A percentile compares a stretch with the other conserved stretches of the same genome.
These are phyloP conservation scores for Paragyromitra xinjiangensis DNA, from an alignment of 495 filamentous ascomycete genomes.

Conservation along the genomic window DNA sequence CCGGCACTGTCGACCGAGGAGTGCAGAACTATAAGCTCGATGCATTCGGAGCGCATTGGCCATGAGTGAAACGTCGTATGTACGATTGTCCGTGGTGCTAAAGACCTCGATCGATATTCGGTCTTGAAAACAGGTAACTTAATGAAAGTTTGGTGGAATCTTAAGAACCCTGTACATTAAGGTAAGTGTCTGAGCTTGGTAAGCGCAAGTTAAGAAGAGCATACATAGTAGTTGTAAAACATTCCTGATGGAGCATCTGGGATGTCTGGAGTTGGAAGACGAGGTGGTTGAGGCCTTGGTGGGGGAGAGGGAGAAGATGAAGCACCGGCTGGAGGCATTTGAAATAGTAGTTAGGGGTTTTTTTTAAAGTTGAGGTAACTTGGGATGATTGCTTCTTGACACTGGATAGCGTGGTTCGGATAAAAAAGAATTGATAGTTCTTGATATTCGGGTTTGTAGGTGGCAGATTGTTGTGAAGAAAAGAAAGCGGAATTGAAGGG, in stretches of 20 bases:
- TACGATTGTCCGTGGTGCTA: slow-evolving; percentile 31
- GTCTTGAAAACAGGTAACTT: slow-evolving; percentile 16
- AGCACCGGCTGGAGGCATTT: slow-evolving; percentile 36
- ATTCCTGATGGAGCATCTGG: slow-evolving; percentile 40
- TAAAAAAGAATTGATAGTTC: neutral
- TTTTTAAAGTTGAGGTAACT: neutral
- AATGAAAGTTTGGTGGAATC: neutral
- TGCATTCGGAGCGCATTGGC: slow-evolving; percentile 40
- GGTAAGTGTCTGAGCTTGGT: neutral
- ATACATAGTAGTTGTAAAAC: slow-evolving; percentile 45
- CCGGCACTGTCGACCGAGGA: slow-evolving; percentile 26
- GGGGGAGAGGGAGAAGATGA: slow-evolving; percentile 31
- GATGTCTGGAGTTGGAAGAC: slow-evolving; percentile 48
- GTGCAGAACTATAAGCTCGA: slow-evolving; percentile 44
- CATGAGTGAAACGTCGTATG: slow-evolving; percentile 36
- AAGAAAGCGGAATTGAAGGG: slow-evolving; percentile 21
- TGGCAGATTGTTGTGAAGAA: neutral
- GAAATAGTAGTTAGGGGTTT: neutral
- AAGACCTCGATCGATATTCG: slow-evolving; percentile 28
- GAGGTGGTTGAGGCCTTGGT: slow-evolving; percentile 33
- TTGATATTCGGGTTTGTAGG: slow-evolving; percentile 20
- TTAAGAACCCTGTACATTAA: neutral
- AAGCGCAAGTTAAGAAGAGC: neutral
- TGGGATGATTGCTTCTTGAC: neutral
- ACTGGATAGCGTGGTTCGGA: slow-evolving; percentile 1